Evolutionary conservation across 371 early-diverging fungal genomes (phyloP), one percentile per base, ranked within the genome.

Genomic region (Fennellomyces sp.): DNA sequence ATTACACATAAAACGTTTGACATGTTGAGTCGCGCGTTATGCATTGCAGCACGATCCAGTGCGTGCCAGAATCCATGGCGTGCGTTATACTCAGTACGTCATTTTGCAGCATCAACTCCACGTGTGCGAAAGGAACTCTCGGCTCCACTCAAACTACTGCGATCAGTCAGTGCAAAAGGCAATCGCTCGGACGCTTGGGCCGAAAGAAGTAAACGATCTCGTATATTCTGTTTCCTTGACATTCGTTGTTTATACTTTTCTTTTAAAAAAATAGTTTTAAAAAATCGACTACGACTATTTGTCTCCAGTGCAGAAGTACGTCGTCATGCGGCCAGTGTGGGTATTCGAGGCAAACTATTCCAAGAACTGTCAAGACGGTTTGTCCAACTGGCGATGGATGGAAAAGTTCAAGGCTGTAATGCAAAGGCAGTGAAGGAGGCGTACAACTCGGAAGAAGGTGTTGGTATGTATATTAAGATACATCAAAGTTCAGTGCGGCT

Each of bases 281-380:
- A 49, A n/a, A 51, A 26, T 4, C 50, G 59, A 12, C 15, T 59
- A 19, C 49, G 39, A 17, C 19, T 59, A 7, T 71, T 71, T 30
- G 26, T 33, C 11, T 26, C 29, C 10, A 69, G 68, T 31, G 59
- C 33, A 3, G 19, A 28, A 30, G 42, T 72, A n/a, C 62, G 61
- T 15, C 55, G 47, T 45, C 66, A 71, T 51, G 54, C 67, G 8
- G 50, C 39, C 6, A 55, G 52, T 23, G 58, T 75, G 28, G 75
- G 75, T 28, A 65, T 75, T 27, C 25, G 53, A 31, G 64, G 60
- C 29, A 35, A 60, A 39, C 51, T 66, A 12, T 67, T 61, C 35
- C 42, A 33, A 7, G 65, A 69, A 0, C 33, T 75, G 31, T 42
- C 68, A 1, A 27, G 23, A 3, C 31, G 25, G 3, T 75, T 75